phyloP scores from a whole-genome alignment of 2,329 filamentous ascomycete species.

The Scedosporium apiospermum region DNA sequence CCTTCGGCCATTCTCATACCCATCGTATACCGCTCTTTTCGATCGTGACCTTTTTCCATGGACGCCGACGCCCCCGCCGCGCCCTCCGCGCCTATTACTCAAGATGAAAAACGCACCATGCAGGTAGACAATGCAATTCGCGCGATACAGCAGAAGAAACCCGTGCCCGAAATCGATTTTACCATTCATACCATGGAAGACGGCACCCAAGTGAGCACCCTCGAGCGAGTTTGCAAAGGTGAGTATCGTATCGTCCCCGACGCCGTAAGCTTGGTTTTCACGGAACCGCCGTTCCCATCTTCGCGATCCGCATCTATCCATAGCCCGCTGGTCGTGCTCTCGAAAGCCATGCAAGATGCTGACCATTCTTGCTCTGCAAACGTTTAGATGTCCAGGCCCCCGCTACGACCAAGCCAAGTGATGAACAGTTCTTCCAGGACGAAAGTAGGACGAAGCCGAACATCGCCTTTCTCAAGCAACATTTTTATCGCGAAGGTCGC shows the following conservation, averaged over 20 bases:
- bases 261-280: no score
- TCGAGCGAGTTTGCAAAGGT: conserved; percentile 99
- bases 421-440: conserved; percentile 90
- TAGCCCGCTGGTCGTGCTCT: no score
- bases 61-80: conserved; percentile 31
- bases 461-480: conserved; percentile 90
- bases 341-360: background rate
- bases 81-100: conserved; percentile 22
- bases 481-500: conserved; percentile 95
- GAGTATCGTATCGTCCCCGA: conserved; percentile 19
- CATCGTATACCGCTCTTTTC: conserved; percentile 1
- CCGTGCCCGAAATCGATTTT: conserved; percentile 95
- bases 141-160: conserved; percentile 90
- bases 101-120: conserved; percentile 39
- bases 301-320: no score
- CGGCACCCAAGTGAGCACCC: conserved; percentile 85
- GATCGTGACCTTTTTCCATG: conserved; percentile 26
- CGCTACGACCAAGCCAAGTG: conserved; percentile 81
- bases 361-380: background rate
- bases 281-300: no score
- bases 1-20: background rate
- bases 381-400: conserved; percentile 90
- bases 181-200: conserved; percentile 98
- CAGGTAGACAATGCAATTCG: conserved; percentile 84
- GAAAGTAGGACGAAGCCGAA: conserved; percentile 81